These are phyloP conservation scores for Leccinum longicurvipes DNA, from an alignment of 768 basidiomycete genomes.

Conservation along the genomic window DNA sequence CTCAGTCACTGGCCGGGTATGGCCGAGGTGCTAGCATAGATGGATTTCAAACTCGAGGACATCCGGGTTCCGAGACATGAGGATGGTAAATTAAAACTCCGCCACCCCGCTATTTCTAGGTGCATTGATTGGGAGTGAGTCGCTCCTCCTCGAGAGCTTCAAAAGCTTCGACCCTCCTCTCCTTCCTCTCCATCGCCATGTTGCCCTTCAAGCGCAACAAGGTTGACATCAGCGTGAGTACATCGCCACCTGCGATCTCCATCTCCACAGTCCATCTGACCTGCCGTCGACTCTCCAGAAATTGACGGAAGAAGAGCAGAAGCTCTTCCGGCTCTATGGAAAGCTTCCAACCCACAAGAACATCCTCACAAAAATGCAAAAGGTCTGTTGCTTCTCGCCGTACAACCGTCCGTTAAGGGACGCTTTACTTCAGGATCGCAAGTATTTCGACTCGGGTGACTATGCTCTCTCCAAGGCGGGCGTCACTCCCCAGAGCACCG, in stretches of 20 bases:
- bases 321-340: conserved; percentile 92
- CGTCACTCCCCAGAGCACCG: conserved; percentile 77
- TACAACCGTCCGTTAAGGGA: conserved; percentile 5
- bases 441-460: conserved; percentile 99
- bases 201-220: conserved; percentile 82
- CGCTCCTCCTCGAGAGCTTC: background rate
- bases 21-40: background rate
- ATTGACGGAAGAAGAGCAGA: conserved; percentile 85
- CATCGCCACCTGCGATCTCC: background rate
- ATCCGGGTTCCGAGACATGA: conserved; percentile 28
- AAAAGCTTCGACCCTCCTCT: conserved; percentile 28
- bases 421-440: conserved; percentile 73
- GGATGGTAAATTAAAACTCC: conserved; percentile 22
- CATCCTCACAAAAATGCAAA: conserved; percentile 91
- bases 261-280: conserved; percentile 11
- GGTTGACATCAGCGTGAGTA: conserved; percentile 86
- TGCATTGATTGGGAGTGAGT: conserved; percentile 15
- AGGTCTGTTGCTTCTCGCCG: conserved; percentile 47
- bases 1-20: conserved; percentile 4
- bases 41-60: conserved; percentile 19
- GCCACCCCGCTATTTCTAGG: conserved; percentile 26
- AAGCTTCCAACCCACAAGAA: conserved; percentile 94
- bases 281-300: conserved; percentile 44
- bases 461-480: conserved; percentile 97
- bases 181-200: conserved; percentile 44